A percentile compares a stretch with the other conserved stretches of the same genome.
These are phyloP conservation scores for Camillea tinctor DNA, from an alignment of 2,329 filamentous ascomycete species.

Conservation along the genomic window DNA sequence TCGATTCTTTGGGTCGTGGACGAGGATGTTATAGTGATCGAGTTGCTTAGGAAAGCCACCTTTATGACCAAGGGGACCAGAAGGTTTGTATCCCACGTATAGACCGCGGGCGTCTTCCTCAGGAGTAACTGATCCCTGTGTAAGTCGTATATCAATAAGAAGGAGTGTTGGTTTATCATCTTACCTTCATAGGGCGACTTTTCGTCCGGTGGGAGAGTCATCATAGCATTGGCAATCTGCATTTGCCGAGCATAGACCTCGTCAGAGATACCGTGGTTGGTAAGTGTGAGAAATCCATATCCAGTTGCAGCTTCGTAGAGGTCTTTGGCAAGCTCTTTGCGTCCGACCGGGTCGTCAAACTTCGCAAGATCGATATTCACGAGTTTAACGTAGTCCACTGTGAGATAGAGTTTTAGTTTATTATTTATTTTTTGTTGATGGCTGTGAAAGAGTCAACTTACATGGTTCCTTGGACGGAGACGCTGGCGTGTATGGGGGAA, in stretches of 20 bases:
- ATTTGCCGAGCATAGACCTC: conserved; percentile 28
- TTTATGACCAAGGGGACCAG: conserved; percentile 23
- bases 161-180: too few relatives aligned
- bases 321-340: conserved; percentile 27
- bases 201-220: conserved; percentile 27
- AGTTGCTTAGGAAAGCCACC: conserved; percentile 12
- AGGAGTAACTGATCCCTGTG: conserved; percentile 21
- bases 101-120: conserved; percentile 27
- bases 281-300: conserved; percentile 28
- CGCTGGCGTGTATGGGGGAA: conserved; percentile 8
- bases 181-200: conserved; percentile 30
- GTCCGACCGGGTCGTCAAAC: conserved; percentile 25
- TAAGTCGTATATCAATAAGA: not conserved
- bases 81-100: conserved; percentile 31
- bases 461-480: conserved; percentile 21
- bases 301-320: conserved; percentile 31
- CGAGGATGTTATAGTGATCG: conserved; percentile 13
- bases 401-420: too few relatives aligned
- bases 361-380: conserved; percentile 29
- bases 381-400: conserved; percentile 28
- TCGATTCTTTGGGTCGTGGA: conserved; percentile 27
- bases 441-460: conserved; percentile 44
- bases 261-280: conserved; percentile 29
- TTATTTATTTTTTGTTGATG: conserved; percentile 8
- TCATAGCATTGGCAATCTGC: conserved; percentile 27